Conservation (phyloP, 1,284 basidiomycete genomes). For the Melampsora occidentalis region DNA sequence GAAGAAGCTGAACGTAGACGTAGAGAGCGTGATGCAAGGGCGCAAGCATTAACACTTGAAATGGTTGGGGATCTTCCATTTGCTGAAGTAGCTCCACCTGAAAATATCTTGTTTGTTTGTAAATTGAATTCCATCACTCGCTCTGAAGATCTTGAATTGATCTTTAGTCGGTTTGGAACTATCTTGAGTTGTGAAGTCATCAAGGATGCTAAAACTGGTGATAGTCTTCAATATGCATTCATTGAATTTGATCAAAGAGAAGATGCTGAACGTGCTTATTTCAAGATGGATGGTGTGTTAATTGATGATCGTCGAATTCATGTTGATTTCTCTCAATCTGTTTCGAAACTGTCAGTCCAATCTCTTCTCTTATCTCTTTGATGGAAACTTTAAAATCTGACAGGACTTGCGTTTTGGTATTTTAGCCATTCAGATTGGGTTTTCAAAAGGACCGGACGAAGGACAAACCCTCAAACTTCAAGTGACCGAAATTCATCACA, state of each 20-base stretch:
- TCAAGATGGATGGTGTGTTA: slow-evolving; percentile 99
- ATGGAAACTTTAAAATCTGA: not conserved
- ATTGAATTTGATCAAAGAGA: slow-evolving; percentile 94
- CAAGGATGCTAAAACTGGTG: slow-evolving; percentile 89
- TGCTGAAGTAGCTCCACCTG: slow-evolving; percentile 93
- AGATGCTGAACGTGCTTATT: slow-evolving; percentile 94
- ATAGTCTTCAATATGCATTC: slow-evolving; percentile 95
- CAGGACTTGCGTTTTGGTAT: not conserved
- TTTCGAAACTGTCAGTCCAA: slow-evolving; percentile 61
- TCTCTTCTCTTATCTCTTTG: not conserved
- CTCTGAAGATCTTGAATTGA: slow-evolving; percentile 93
- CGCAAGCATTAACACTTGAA: slow-evolving; percentile 91
- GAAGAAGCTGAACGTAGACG: slow-evolving; percentile 76
- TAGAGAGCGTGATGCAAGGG: slow-evolving; percentile 78
- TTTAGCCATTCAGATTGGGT: slow-evolving; percentile 43
- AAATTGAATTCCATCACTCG: slow-evolving; percentile 93
- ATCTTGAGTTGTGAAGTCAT: slow-evolving; percentile 98
- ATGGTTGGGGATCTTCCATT: slow-evolving; percentile 99
- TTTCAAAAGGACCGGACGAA: slow-evolving; percentile 24
- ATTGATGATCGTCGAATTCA: slow-evolving; percentile 98
- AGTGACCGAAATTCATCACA: not conserved
- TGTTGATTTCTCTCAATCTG: slow-evolving; percentile 85
- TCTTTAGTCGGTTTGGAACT: slow-evolving; percentile 89
- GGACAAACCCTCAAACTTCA: not conserved
- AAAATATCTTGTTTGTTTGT: slow-evolving; percentile 98